Evolutionary conservation across 1,284 basidiomycete genomes (phyloP), one percentile per base, ranked within the genome.

Genomic region (Moniliophthora roreri): DNA sequence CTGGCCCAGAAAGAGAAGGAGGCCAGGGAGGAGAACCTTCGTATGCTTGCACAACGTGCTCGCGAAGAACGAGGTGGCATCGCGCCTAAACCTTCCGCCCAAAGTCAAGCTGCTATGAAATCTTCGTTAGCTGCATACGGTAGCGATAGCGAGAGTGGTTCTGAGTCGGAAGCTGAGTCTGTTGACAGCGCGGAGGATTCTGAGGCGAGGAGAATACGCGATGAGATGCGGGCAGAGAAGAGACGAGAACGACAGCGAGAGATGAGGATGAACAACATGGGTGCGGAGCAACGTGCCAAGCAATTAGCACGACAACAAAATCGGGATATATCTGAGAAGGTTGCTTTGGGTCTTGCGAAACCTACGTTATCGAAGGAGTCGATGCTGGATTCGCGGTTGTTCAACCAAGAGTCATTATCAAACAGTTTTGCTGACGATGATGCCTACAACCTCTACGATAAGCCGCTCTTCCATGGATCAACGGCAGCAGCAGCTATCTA

Each of bases 181-280:
- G 77, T 71, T 15, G 81, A 77, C 34, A 79, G 79, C 50, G 83
- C 79, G 37, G 89, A 91, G 58, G 95, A 98, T 56, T 91, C 94
- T 63, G 92, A 92, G 49, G 90, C 92, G 7, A 87, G 87, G 48
- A 81, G 82, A 65, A 81, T 97, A 63, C 85, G 97, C 49, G 95
- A 98, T 69, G 75, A 89, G 60, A 94, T 98, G 81, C 84, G 96
- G 51, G 78, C 82, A 51, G 95, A 98, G 78, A 95, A 98, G 77
- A 81, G 92, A 63, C 82, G 88, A 54, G 93, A 99, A 68, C 85
- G 95, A 34, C 95, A 99, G 75, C 87, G 96, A 50, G 96, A 99
- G 73, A 85, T 99, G 87, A 83, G 97, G 55, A 97, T 99, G 95
- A 95, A 84, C 71, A 98, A 98, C 67, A 99, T 99, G 97, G 97